These are phyloP conservation scores for Aspergillus ustus DNA, from an alignment of 2,329 filamentous ascomycete species.

Conservation along the genomic window DNA sequence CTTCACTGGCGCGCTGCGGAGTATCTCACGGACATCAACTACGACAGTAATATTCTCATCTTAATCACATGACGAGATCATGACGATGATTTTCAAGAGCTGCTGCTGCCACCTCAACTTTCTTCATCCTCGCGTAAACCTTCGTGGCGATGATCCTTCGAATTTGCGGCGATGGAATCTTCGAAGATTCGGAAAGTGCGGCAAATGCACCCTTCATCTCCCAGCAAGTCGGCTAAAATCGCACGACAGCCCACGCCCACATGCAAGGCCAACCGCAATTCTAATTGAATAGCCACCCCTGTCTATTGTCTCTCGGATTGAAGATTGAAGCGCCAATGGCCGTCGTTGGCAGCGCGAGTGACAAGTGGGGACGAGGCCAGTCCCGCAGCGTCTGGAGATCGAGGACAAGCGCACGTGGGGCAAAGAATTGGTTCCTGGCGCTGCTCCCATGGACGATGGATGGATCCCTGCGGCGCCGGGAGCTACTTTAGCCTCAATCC, in stretches of 20 bases:
- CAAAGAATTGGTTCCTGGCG: conserved; percentile 21
- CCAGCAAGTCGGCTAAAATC: neutral
- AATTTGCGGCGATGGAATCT: neutral
- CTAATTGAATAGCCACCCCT: neutral
- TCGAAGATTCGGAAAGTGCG: neutral
- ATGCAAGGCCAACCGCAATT: neutral
- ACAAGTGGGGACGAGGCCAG: neutral
- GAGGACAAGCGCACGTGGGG: conserved; percentile 22
- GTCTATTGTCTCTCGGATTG: neutral
- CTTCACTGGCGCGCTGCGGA: neutral
- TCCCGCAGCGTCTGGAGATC: neutral
- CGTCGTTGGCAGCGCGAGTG: neutral
- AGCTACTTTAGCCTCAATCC: conserved; percentile 12
- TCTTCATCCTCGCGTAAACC: neutral
- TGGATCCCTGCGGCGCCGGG: neutral
- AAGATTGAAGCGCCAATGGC: neutral
- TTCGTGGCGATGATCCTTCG: neutral
- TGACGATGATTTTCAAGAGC: neutral
- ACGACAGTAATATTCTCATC: neutral
- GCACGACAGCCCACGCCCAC: neutral
- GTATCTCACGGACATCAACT: neutral
- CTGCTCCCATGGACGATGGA: neutral
- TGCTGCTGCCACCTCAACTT: neutral
- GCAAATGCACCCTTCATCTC: neutral
- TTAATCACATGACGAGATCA: neutral